Percentiles rank a stretch among this genome's conserved stretches.
Conservation (phyloP, 1,284 basidiomycete species). For the Cutaneotrichosporon sp. region DNA sequence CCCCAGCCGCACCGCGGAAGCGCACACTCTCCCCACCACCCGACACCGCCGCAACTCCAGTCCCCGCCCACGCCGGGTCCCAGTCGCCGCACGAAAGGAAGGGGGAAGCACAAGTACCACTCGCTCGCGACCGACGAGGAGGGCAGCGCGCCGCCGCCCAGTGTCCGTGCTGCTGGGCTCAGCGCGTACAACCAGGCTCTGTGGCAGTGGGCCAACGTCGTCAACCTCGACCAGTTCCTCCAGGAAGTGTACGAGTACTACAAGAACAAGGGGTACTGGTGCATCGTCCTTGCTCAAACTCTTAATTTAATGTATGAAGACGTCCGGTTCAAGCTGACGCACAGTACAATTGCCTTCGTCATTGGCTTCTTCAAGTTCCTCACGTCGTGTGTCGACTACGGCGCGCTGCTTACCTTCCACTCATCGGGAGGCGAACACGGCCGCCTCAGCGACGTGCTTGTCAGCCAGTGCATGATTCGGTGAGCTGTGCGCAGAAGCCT, state of each 20-base stretch:
- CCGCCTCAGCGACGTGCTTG: slow-evolving; percentile 70
- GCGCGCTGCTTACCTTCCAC: slow-evolving; percentile 54
- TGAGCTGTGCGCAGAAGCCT: slow-evolving; percentile 49
- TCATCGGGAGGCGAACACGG: slow-evolving; percentile 27
- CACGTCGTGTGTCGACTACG: slow-evolving; percentile 90
- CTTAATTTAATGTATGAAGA: slow-evolving; percentile 76
- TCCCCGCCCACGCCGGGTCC: not conserved
- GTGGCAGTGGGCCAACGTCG: slow-evolving; percentile 99
- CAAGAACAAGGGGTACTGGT: slow-evolving; percentile 90
- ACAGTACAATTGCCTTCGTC: slow-evolving; percentile 91
- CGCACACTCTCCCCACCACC: not conserved
- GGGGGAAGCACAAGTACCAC: slow-evolving; percentile 15
- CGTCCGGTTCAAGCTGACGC: slow-evolving; percentile 5
- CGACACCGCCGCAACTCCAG: not conserved
- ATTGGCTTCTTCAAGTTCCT: slow-evolving; percentile 95
- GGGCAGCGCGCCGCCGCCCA: not conserved
- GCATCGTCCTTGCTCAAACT: slow-evolving; percentile 79
- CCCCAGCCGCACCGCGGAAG: not conserved
- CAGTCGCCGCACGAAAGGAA: not conserved
- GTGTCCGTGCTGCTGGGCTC: slow-evolving; percentile 52
- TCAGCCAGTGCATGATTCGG: slow-evolving; percentile 74
- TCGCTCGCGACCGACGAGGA: slow-evolving; percentile 4
- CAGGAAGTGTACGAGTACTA: slow-evolving; percentile 92
- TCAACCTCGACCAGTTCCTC: slow-evolving; percentile 89
- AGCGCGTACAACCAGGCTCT: slow-evolving; percentile 82